Evolutionary conservation across 352 stramenopile genomes (phyloP), one percentile per base, ranked within the genome.

Genomic region (Phytophthora hibernalis): DNA sequence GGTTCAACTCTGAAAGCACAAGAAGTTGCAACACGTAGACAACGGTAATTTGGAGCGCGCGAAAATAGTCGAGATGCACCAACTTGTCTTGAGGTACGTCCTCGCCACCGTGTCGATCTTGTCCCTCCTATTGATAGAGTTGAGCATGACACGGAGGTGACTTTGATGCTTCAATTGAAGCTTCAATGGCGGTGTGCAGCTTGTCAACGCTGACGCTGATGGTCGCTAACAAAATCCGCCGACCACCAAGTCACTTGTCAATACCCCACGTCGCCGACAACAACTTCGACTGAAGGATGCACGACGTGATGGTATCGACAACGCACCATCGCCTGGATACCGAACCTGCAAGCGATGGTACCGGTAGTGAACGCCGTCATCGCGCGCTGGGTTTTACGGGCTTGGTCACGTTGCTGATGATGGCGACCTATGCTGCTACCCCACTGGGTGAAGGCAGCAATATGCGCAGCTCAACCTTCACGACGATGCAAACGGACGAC

Each of bases 261-360:
- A 65, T 30, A 42, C 44, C 16, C 42, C 40, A 13, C 31, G 38
- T 16, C 45, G 12, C 42, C 30, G 38, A 47, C 26, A 11, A 8
- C 44, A 13, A 15, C 5, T 18, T 15, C 43, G 33, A 40, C 33
- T 45, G 31, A 61, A 50, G 33, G 52, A 74, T 74, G 60, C 60
- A 59, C 54, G 51, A 60, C 44, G 20, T 75, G 5, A 61, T 68
- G 50, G 55, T 40, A 1, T 15, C 49, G 18, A 62, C 54, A 21
- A 47, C 24, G n/a, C 67, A 75, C 35, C 67, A 75, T 44, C 67
- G 56, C 9, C 24, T 75, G 33, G 61, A 75, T n/a, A 16, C n/a
- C 15, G 40, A 61, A 9, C 16, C 56, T 38, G 21, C 35, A 20
- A 38, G 24, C 12, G 24, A 42, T 21, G 35, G 21, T n/a, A n/a